Base-by-base conservation (phyloP, 371 early-diverging fungal genomes). In the Apophysomyces ossiformis region DNA sequence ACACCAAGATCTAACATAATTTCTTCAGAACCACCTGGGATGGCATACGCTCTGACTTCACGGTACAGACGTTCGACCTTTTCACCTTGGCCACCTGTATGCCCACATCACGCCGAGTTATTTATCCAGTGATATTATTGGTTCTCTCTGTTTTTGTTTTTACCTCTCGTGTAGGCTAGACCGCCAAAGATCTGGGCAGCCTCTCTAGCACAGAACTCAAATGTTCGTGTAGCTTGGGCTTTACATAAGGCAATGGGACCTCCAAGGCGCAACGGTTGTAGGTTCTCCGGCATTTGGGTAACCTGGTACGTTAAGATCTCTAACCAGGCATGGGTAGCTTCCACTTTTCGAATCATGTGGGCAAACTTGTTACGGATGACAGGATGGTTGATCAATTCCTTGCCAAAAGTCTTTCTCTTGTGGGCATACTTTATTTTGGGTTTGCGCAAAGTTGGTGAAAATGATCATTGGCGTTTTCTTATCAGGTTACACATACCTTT, bases 331-430 rank as follows among this genome's bases (percentile, higher is more conserved):
- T 89, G 89, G 1, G 88, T 87, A 12, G 90, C 86, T 69, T 91
- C 91, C 35, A 91, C 88, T 73, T 86, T 78, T 58, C 87, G 73
- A n/a, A 77, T 74, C 95, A 93, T 95, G 37, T 87, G 81, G 5
- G 85, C 87, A 56, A 87, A 73, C 69, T 89, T 89, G 74, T 87
- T 82, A 21, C 89, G 87, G 67, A 89, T 85, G 11, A 89, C 89
- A 26, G 86, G 85, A 67, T 89, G 89, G 56, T 88, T 84, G 39
- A 89, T 82, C 13, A 95, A 79, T 69, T 83, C 85, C 78, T 90
- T 90, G 57, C 92, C 92, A 75, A 95, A 95, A 1, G 94, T 93
- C 74, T 87, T 85, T 64, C 95, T 86, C 79, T 93, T 92, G 76
- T 90, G 84, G 32, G 93, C 92, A 69, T 92, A 93, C 79, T 64